Evolutionary conservation across 352 stramenopile genomes (phyloP).

Genomic region (Globisporangium acanthophoron): DNA sequence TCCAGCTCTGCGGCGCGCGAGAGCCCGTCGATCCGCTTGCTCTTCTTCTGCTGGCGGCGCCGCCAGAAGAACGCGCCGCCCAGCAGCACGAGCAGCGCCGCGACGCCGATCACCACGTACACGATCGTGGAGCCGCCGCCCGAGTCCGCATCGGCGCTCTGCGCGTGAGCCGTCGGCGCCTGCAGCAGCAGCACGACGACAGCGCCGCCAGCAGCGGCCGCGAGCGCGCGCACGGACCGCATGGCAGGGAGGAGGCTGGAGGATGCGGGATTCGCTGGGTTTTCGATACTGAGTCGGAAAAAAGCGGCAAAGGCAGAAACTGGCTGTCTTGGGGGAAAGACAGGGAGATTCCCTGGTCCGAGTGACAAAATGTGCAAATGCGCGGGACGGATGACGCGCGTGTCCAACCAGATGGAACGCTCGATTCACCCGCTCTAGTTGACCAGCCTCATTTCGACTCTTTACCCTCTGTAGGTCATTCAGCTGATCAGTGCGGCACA

Average conservation of each 20-base stretch:
- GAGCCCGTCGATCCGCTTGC: slow-evolving; percentile 8
- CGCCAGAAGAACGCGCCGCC: slow-evolving; percentile 48
- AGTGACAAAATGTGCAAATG: neutral
- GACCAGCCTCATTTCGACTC: neutral
- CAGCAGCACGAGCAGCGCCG: slow-evolving; percentile 43
- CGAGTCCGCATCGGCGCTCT: slow-evolving; percentile 8
- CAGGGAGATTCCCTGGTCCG: neutral
- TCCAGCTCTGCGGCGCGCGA: neutral
- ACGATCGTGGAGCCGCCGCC: slow-evolving; percentile 36
- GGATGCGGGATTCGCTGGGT: neutral
- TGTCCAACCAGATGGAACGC: neutral
- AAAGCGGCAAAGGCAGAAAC: neutral
- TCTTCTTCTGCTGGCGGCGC: slow-evolving; percentile 28
- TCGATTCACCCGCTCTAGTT: neutral
- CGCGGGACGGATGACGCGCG: neutral
- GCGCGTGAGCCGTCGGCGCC: slow-evolving; percentile 1
- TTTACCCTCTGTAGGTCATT: neutral
- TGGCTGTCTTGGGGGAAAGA: neutral
- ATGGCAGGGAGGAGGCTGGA: neutral
- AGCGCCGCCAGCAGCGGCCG: neutral
- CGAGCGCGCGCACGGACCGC: slow-evolving; percentile 5
- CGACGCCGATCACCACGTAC: slow-evolving; percentile 50
- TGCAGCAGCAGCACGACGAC: slow-evolving; percentile 11
- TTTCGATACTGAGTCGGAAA: slow-evolving; percentile 1
- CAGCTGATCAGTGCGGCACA: neutral